Evolutionary conservation across 306 rosid species (phyloP).

Genomic region (Quercus glauca): DNA sequence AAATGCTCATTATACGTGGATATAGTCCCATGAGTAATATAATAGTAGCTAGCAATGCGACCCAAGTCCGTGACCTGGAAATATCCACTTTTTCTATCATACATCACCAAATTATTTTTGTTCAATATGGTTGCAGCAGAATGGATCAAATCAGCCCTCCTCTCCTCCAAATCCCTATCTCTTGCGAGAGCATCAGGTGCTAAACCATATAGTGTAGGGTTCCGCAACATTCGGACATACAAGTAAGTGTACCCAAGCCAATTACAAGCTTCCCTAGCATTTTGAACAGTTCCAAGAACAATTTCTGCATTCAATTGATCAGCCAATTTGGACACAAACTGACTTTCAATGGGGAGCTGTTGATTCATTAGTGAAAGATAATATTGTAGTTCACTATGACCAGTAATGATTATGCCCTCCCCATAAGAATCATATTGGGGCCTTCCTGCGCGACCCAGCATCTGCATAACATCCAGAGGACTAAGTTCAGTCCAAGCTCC

Average conservation of each 20-base stretch:
- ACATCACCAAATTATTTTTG: constrained; percentile 80
- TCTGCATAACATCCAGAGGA: constrained; percentile 95
- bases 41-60: constrained; percentile 92
- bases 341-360: constrained; percentile 93
- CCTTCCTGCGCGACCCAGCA: constrained; percentile 98
- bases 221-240: constrained; percentile 72
- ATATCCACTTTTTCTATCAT: constrained; percentile 92
- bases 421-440: constrained; percentile 86
- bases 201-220: constrained; percentile 81
- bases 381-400: constrained; percentile 86
- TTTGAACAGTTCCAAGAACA: constrained; percentile 90
- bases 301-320: constrained; percentile 92
- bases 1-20: constrained; percentile 87
- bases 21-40: constrained; percentile 89
- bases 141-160: constrained; percentile 96
- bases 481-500: constrained; percentile 98
- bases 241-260: constrained; percentile 91
- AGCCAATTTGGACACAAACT: constrained; percentile 87
- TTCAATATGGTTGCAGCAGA: constrained; percentile 84
- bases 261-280: constrained; percentile 79
- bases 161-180: constrained; percentile 73
- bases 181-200: constrained; percentile 65
- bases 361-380: constrained; percentile 95
- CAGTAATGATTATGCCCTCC: constrained; percentile 90
- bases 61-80: constrained; percentile 97